These are phyloP conservation scores for Lupinus albus DNA, from an alignment of 306 rosid species.

Conservation along the genomic window DNA sequence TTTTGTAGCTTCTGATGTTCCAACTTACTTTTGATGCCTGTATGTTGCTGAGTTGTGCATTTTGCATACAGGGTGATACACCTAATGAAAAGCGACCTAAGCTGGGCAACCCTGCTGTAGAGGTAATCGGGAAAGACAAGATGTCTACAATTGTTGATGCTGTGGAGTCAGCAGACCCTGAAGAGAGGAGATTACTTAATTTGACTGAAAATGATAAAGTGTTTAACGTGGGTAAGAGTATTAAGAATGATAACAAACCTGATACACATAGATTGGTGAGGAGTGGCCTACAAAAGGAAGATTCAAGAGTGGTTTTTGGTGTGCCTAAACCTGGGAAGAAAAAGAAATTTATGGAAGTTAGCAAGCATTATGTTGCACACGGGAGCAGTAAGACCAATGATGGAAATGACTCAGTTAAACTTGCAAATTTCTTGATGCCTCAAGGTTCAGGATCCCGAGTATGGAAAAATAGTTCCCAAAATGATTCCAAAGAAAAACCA, in stretches of 20 bases:
- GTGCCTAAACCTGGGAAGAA: constrained; percentile 97
- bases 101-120: constrained; percentile 58
- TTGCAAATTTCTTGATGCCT: constrained; percentile 64
- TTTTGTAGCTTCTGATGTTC: constrained; percentile 29
- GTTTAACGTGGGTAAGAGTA: constrained; percentile 78
- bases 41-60: constrained; percentile 41
- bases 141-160: constrained; percentile 43
- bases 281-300: constrained; percentile 86
- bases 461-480: constrained; percentile 65
- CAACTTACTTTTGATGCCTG: constrained; percentile 15
- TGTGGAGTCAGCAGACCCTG: constrained; percentile 52
- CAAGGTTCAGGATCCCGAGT: constrained; percentile 70
- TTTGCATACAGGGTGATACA: constrained; percentile 69
- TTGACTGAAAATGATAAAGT: constrained; percentile 64
- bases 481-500: constrained; percentile 59
- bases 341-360: constrained; percentile 97
- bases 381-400: constrained; percentile 56
- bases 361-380: constrained; percentile 84
- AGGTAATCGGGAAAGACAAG: constrained; percentile 64
- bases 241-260: constrained; percentile 59
- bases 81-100: constrained; percentile 84
- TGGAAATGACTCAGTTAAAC: constrained; percentile 63
- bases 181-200: constrained; percentile 54
- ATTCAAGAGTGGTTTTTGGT: constrained; percentile 75
- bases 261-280: constrained; percentile 55